Evolutionary conservation across 441 rosid species (phyloP), one percentile per base, ranked within the genome.

Genomic region (Populus hybrid): DNA sequence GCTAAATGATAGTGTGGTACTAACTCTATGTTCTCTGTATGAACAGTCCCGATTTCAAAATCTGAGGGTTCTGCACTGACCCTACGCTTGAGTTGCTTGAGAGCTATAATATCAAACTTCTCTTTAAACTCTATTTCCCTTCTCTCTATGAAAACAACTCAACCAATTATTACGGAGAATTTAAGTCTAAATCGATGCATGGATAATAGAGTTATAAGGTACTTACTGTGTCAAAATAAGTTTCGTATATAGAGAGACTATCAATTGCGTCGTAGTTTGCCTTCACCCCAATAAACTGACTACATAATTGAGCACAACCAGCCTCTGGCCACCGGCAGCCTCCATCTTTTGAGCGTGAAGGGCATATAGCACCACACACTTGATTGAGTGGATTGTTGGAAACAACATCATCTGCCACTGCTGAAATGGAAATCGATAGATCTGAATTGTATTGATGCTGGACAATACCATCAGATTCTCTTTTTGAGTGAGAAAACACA

Each of bases 181-280:
- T 7, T n/a, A 73, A 61, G 59, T 36, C 50, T 53, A 16, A 7
- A 1, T 20, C 69, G 11, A 23, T 0, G 26, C 66, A 35, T 12
- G 5, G 16, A 38, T 1, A 59, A 68, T 50, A 26, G 59, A 78
- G 16, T 11, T 24, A 18, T 21, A 20, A 21, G 65, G 28, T 61
- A 61, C 65, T 61, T 14, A 61, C 87, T 20, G 95, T 69, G 73
- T 82, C 81, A 66, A 96, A 96, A 82, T 96, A 94, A 78, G 91
- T 78, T 59, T 94, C 98, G 6, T 86, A 74, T n/a, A 96, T 90
- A 53, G 95, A 89, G 77, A 96, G 91, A 72, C 85, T 85, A 70
- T 96, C 98, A 74, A 96, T 87, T 40, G 99, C 98, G 80, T 96
- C 99, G 66, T 90, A 92, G 76, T 94, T 90, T 59, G 98, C 98